Conservation (phyloP, 2,329 filamentous ascomycete genomes). For the Calonectria multiphialidica region DNA sequence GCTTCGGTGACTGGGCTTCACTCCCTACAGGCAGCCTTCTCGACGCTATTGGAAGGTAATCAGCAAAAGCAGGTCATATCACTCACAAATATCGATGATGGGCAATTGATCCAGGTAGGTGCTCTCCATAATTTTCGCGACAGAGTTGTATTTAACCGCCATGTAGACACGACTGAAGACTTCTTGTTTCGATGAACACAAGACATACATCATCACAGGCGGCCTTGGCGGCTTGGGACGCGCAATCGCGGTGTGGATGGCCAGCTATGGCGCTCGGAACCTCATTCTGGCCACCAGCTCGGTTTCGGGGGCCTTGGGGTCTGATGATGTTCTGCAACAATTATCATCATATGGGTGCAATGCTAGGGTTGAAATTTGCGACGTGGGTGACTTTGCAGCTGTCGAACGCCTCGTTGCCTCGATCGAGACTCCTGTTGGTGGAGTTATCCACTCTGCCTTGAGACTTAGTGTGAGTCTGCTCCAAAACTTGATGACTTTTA, state of each 20-base stretch:
- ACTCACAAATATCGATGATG: background rate
- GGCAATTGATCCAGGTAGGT: background rate
- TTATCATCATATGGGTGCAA: constrained; percentile 38
- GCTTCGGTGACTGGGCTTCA: background rate
- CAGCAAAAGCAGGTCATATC: background rate
- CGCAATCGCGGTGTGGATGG: constrained; percentile 40
- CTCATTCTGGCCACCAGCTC: constrained; percentile 39
- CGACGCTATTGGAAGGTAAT: background rate
- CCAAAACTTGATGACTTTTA: background rate
- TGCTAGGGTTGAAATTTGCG: constrained; percentile 37
- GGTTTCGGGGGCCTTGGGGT: constrained; percentile 27
- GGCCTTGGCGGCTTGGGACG: constrained; percentile 39
- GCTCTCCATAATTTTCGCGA: background rate
- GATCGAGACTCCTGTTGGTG: constrained; percentile 32
- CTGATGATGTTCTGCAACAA: constrained; percentile 34
- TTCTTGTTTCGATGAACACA: constrained; percentile 19
- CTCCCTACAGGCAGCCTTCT: background rate
- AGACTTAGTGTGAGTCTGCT: constrained; percentile 36
- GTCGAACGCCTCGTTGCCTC: constrained; percentile 28
- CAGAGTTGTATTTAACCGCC: background rate
- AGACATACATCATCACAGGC: constrained; percentile 41
- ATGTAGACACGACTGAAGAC: background rate
- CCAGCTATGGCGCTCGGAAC: constrained; percentile 37
- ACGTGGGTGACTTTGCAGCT: constrained; percentile 34
- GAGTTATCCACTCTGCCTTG: constrained; percentile 39